Conservation (phyloP, 2,329 filamentous ascomycete genomes). For the Aureobasidium vineae region DNA sequence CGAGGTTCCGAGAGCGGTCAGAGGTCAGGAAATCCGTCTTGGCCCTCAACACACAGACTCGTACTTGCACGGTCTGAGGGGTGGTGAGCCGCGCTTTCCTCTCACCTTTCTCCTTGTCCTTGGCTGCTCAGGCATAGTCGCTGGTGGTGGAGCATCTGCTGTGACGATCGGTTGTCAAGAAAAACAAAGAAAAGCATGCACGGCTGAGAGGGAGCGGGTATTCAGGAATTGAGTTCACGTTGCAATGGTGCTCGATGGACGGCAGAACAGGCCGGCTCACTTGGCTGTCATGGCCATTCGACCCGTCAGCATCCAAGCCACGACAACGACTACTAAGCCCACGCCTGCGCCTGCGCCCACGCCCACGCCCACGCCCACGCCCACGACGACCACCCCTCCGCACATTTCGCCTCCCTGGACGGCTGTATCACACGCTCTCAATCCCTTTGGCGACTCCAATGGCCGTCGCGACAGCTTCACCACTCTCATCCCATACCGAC, state of each 20-base stretch:
- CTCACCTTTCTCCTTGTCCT: background rate
- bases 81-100: background rate
- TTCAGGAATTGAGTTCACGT: constrained; percentile 21
- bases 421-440: background rate
- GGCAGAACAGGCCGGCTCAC: constrained; percentile 10
- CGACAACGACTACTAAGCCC: constrained; percentile 13
- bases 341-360: background rate
- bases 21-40: constrained; percentile 5
- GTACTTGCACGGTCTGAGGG: background rate
- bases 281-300: constrained; percentile 1
- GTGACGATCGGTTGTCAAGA: background rate
- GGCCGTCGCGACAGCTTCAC: constrained; percentile 26
- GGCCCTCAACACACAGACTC: constrained; percentile 15
- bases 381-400: background rate
- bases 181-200: constrained; percentile 8
- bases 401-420: constrained; percentile 14
- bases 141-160: background rate
- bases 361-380: background rate
- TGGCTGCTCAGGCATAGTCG: background rate
- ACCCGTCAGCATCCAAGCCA: constrained; percentile 18
- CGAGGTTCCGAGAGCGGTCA: constrained; percentile 21
- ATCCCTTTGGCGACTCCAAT: constrained; percentile 25
- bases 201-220: constrained; percentile 12
- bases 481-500: constrained; percentile 11
- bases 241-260: constrained; percentile 6